Evolutionary conservation across 2,329 filamentous ascomycete genomes (phyloP), one percentile per base, ranked within the genome.

Genomic region (Cadophora sp.): DNA sequence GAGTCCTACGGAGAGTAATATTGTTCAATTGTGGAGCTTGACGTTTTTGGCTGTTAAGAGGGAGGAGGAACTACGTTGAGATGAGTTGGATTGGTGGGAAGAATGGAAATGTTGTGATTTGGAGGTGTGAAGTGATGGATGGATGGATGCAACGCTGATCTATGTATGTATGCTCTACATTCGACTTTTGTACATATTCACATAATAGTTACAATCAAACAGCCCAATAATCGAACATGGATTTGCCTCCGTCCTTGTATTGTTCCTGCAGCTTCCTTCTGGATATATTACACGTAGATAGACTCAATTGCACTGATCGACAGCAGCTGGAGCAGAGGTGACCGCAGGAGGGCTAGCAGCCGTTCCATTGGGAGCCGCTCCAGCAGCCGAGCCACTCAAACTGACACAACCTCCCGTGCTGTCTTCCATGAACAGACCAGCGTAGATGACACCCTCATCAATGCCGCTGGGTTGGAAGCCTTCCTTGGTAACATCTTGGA

Each of bases 11-110:
- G 84, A 87, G 75, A 84, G 83, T 68, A 81, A 88, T 74, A 81
- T 87, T 39, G 75, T 83, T 48, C 85, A 87, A 75, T 78, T 88
- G 22, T 88, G 85, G 86, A 86, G 83, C 70, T 78, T 88, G 77
- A 84, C 84, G 0, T 88, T 87, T 71, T 77, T 88, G 70, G 84
- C 84, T n/a, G 81, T 87, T 14, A 81, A 73, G 70, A 79, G 82
- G 70, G 53, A 70, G 56, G 62, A 66, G 47, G 47, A 24, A 13
- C 48, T 72, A 24, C 62, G 45, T 6, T 68, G 45, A 48, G 3
- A 1, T 1, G n/a, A 48, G 3, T 4, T 1, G n/a, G 3, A 6
- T 8, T 6, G 27, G 27, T 30, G 27, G 27, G 18, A 48, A 20
- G 9, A 22, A 20, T 6, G 27, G 27, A 13, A 22, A 48, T 11